A percentile compares a stretch with the other conserved stretches of the same genome.
Evolutionary conservation across 2,329 filamentous ascomycete genomes (phyloP).

Genomic region (Elsinoe fawcettii): DNA sequence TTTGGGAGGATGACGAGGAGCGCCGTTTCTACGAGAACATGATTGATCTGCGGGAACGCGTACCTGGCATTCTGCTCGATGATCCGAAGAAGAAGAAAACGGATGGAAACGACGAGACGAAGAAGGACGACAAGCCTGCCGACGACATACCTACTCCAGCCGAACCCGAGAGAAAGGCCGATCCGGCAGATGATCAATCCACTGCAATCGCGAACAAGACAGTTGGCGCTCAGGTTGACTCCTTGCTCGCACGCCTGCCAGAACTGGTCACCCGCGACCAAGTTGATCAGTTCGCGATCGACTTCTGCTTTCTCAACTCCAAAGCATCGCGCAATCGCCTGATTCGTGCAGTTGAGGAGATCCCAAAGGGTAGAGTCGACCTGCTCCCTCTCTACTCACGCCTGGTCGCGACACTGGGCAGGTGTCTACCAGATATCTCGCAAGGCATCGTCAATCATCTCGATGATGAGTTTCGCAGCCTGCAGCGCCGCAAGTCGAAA

Average conservation of each 20-base stretch:
- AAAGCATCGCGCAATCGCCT: slow-evolving; percentile 94
- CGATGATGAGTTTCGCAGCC: slow-evolving; percentile 91
- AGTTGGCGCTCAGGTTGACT: slow-evolving; percentile 92
- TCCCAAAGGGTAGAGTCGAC: slow-evolving; percentile 89
- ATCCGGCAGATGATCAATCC: slow-evolving; percentile 69
- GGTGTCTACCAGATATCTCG: slow-evolving; percentile 89
- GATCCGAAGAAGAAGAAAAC: slow-evolving; percentile 89
- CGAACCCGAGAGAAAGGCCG: slow-evolving; percentile 42
- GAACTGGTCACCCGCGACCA: slow-evolving; percentile 86
- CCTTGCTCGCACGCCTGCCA: slow-evolving; percentile 76
- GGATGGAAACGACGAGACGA: slow-evolving; percentile 72
- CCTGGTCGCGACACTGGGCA: slow-evolving; percentile 82
- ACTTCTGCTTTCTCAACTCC: slow-evolving; percentile 97
- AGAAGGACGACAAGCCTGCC: slow-evolving; percentile 50
- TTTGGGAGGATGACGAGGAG: slow-evolving; percentile 98
- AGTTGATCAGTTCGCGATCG: slow-evolving; percentile 85
- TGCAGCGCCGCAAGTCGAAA: slow-evolving; percentile 94
- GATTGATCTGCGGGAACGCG: slow-evolving; percentile 89
- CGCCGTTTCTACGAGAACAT: slow-evolving; percentile 96
- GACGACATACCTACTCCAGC: slow-evolving; percentile 38
- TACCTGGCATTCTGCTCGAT: slow-evolving; percentile 86
- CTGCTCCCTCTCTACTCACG: slow-evolving; percentile 87
- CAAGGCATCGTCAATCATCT: slow-evolving; percentile 86
- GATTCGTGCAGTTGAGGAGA: slow-evolving; percentile 85
- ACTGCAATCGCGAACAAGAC: slow-evolving; percentile 96